These are phyloP conservation scores for Gyromitra esculenta DNA, from an alignment of 2,329 filamentous ascomycete species.

Conservation along the genomic window DNA sequence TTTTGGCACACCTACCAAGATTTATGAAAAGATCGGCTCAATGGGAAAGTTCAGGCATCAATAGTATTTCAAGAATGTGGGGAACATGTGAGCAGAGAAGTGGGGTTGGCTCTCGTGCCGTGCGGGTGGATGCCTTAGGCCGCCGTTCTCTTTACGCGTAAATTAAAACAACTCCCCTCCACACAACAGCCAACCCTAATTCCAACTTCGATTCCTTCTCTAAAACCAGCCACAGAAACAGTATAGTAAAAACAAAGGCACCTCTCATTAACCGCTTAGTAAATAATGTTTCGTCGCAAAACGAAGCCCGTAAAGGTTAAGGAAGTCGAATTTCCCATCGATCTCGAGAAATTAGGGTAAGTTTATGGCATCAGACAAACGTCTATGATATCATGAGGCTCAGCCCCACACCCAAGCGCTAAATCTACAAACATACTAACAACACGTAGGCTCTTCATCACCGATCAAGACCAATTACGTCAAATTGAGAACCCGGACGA, in stretches of 20 bases:
- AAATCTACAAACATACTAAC: constrained; percentile 22
- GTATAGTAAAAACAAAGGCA: constrained; percentile 1
- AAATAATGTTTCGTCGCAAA: constrained; percentile 76
- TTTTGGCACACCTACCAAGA: constrained; percentile 8
- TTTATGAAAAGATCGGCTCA: neutral
- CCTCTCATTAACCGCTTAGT: neutral
- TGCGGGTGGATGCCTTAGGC: constrained; percentile 32
- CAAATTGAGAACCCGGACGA: constrained; percentile 72
- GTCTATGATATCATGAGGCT: constrained; percentile 25
- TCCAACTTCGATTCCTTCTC: constrained; percentile 11
- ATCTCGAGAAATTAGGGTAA: constrained; percentile 78
- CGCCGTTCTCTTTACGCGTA: constrained; percentile 13
- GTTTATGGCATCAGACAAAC: constrained; percentile 55
- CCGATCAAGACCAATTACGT: constrained; percentile 75
- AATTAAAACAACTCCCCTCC: constrained; percentile 20
- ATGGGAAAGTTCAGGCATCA: constrained; percentile 21
- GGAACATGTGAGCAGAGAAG: constrained; percentile 7
- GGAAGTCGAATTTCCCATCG: constrained; percentile 72
- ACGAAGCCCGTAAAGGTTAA: constrained; percentile 72
- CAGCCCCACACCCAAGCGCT: constrained; percentile 8
- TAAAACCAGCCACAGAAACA: neutral
- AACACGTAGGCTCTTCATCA: constrained; percentile 51
- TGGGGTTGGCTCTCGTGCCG: constrained; percentile 23
- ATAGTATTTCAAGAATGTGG: constrained; percentile 29
- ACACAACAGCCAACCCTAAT: neutral